phyloP scores from a whole-genome alignment of 352 stramenopile genomes.

The Aphanomyces euteiches region DNA sequence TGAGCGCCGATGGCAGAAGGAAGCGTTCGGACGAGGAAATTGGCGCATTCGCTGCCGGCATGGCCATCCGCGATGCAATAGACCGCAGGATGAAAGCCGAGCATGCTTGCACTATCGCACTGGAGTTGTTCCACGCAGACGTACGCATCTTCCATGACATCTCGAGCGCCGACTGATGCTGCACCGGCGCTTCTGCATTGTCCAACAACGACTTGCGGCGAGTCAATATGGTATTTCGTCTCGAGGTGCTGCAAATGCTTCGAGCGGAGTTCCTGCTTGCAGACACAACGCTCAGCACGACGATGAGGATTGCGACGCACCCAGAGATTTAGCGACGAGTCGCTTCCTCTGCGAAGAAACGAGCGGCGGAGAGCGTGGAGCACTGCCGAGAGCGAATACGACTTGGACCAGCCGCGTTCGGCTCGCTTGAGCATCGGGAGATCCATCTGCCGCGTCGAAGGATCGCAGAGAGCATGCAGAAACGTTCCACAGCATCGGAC shows the following conservation, averaged over 20 bases:
- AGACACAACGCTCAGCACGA: not conserved
- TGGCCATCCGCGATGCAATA: conserved; percentile 27
- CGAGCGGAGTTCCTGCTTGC: conserved; percentile 14
- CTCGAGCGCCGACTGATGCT: not conserved
- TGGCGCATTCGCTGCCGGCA: conserved; percentile 19
- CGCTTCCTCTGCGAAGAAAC: not conserved
- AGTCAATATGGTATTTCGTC: conserved; percentile 7
- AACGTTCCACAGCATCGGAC: conserved; percentile 19
- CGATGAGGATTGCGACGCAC: not conserved
- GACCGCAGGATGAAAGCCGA: conserved; percentile 20
- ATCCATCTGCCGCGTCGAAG: conserved; percentile 2
- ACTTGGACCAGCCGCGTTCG: conserved; percentile 24
- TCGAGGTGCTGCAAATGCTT: conserved; percentile 11
- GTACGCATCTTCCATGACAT: conserved; percentile 22
- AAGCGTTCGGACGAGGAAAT: conserved; percentile 2
- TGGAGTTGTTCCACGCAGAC: conserved; percentile 5
- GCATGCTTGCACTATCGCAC: not conserved
- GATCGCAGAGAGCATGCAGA: not conserved
- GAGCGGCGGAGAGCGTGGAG: conserved; percentile 6
- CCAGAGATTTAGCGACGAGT: not conserved
- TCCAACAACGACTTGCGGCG: not conserved
- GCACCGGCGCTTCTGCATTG: conserved; percentile 7
- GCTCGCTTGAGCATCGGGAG: conserved; percentile 15
- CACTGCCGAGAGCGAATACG: conserved; percentile 15
- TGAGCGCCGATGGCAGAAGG: not conserved